These are phyloP conservation scores for Microascus cirrosus DNA, from an alignment of 2,329 filamentous ascomycete genomes.

Conservation along the genomic window DNA sequence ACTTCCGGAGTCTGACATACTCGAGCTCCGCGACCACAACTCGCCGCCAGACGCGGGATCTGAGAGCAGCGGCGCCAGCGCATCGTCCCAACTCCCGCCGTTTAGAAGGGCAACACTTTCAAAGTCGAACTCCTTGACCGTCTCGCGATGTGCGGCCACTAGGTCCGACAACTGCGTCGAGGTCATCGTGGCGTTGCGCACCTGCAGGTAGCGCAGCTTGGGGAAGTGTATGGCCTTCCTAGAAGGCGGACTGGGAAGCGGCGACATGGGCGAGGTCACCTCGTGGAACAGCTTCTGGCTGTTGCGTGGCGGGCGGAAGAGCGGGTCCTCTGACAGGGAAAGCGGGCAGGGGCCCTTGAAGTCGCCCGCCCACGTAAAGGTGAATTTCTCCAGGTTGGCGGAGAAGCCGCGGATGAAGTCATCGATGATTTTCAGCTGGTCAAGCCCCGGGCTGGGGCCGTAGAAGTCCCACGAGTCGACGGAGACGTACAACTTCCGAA, in stretches of 20 bases:
- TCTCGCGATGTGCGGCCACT: slow-evolving; percentile 53
- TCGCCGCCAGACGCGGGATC: slow-evolving; percentile 12
- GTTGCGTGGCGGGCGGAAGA: slow-evolving; percentile 47
- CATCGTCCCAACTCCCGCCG: slow-evolving; percentile 68
- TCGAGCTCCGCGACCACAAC: slow-evolving; percentile 23
- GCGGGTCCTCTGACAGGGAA: slow-evolving; percentile 56
- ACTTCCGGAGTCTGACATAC: slow-evolving; percentile 1
- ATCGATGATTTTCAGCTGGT: slow-evolving; percentile 70
- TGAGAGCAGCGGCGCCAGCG: slow-evolving; percentile 58
- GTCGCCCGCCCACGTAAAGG: slow-evolving; percentile 68
- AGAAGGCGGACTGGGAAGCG: slow-evolving; percentile 39
- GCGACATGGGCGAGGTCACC: slow-evolving; percentile 54
- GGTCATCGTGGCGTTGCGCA: slow-evolving; percentile 64
- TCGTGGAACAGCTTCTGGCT: slow-evolving; percentile 52
- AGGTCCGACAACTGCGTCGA: slow-evolving; percentile 59
- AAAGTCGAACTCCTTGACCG: slow-evolving; percentile 69
- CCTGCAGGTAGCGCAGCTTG: slow-evolving; percentile 53
- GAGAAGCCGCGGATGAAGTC: slow-evolving; percentile 67
- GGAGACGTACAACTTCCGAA: slow-evolving; percentile 60
- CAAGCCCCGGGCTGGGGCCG: slow-evolving; percentile 45
- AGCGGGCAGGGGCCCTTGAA: slow-evolving; percentile 63
- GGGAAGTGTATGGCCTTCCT: slow-evolving; percentile 54
- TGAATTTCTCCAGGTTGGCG: slow-evolving; percentile 53
- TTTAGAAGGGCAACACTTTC: slow-evolving; percentile 60
- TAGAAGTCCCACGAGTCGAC: slow-evolving; percentile 61